Evolutionary conservation across 2,329 filamentous ascomycete genomes (phyloP), one percentile per base, ranked within the genome.

Genomic region (Hypoxylon sp.): DNA sequence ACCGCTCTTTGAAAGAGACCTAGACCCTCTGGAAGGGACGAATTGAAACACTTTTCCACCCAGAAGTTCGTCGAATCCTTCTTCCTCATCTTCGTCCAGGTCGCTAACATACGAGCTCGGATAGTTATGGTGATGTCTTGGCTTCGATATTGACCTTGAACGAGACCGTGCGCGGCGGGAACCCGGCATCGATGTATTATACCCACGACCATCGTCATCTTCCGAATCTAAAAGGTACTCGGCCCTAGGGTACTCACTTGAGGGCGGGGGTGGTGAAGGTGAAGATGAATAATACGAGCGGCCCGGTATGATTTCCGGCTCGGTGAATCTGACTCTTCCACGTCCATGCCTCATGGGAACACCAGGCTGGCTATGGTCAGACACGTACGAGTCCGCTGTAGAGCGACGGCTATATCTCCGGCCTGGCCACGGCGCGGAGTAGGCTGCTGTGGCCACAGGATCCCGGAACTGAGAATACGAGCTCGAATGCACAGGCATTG

Each of bases 1-100:
- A 1, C 42, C 62, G 20, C 57, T 63, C 30, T 66, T 68, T 8
- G 61, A 60, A 27, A 61, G 58, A 11, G 37, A 22, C 22, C 35
- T 57, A 13, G 68, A 61, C 4, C 49, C 48, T 55, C 62, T 62
- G 8, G 62, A 64, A 42, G 66, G 62, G 14, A 64, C 22, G 20
- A 61, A 69, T 33, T 64, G 59, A 17, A 66, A 69, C 48, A 66
- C 62, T 37, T 59, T 68, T 2, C 61, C 65, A 2, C 65, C 68
- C 17, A 71, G 33, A 5, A 46, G 7, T 33, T 66, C 66, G 17
- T 71, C 66, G 22, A 66, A 64, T 11, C 55, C 61, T 42, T 61
- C 58, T 42, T 64, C 64, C 5, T 61, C 61, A 1, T 71, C 64
- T n/a, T 62, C 53, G 3, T 51, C 62, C 3, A 40, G 11, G 46